Evolutionary conservation across 192 early-diverging fungal genomes (phyloP).

Genomic region (Linnemannia schmuckeri): DNA sequence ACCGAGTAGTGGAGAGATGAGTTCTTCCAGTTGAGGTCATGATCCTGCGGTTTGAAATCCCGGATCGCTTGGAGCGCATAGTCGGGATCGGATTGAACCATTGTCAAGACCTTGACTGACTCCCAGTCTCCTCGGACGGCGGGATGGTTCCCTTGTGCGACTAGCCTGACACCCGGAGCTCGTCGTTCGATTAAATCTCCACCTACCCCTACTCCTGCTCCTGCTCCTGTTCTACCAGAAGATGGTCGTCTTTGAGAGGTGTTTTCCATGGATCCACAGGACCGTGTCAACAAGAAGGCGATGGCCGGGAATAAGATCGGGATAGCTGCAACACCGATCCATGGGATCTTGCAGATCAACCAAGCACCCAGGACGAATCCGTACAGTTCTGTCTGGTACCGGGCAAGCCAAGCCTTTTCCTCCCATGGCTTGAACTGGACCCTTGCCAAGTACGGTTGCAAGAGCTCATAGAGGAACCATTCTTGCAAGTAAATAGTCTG

Average conservation of each 20-base stretch:
- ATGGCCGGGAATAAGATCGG: constrained; percentile 36
- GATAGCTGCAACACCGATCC: constrained; percentile 19
- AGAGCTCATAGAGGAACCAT: constrained; percentile 40
- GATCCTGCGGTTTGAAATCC: constrained; percentile 3
- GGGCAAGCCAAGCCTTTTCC: constrained; percentile 31
- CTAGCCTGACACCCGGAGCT: constrained; percentile 20
- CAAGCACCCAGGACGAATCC: constrained; percentile 38
- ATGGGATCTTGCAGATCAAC: constrained; percentile 30
- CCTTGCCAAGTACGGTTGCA: constrained; percentile 36
- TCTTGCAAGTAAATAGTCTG: constrained; percentile 24
- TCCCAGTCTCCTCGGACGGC: constrained; percentile 31
- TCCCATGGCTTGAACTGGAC: constrained; percentile 43
- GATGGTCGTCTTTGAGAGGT: background rate
- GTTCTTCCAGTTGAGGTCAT: constrained; percentile 9
- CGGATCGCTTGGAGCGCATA: background rate
- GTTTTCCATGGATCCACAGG: constrained; percentile 35
- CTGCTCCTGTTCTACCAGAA: background rate
- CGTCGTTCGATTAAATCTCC: constrained; percentile 30
- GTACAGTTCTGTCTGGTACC: constrained; percentile 18
- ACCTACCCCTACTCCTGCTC: constrained; percentile 13
- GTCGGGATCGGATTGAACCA: constrained; percentile 9
- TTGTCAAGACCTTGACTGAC: background rate
- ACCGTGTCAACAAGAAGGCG: constrained; percentile 24
- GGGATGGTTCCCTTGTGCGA: constrained; percentile 24
- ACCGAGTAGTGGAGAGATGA: background rate